These are phyloP conservation scores for Beauveria rudraprayagi DNA, from an alignment of 2,329 filamentous ascomycete species.

Conservation along the genomic window DNA sequence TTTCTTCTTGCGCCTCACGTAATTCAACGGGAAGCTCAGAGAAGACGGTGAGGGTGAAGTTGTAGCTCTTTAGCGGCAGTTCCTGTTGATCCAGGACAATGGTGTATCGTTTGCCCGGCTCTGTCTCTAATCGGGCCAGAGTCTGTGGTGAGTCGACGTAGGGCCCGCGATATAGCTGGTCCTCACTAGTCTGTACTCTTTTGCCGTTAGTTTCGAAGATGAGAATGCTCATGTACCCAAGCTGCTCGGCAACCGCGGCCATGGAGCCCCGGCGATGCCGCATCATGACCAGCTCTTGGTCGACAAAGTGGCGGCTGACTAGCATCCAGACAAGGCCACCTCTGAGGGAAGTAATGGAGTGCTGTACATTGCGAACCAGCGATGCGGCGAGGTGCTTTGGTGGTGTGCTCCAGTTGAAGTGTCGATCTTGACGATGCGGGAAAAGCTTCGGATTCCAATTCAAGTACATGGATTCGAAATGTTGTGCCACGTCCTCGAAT, in stretches of 20 bases:
- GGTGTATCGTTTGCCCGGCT: constrained; percentile 38
- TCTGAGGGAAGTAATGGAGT: constrained; percentile 52
- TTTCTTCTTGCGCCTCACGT: constrained; percentile 50
- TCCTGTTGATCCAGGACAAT: constrained; percentile 72
- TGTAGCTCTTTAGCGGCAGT: constrained; percentile 63
- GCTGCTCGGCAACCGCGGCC: constrained; percentile 41
- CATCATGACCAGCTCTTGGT: constrained; percentile 51
- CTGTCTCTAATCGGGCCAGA: constrained; percentile 56
- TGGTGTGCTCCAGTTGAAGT: constrained; percentile 73
- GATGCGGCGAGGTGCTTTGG: constrained; percentile 43
- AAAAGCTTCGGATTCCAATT: constrained; percentile 95
- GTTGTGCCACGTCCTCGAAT: constrained; percentile 76
- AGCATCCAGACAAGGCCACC: constrained; percentile 72
- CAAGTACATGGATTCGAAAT: constrained; percentile 92
- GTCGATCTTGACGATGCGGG: constrained; percentile 71
- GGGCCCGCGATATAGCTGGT: constrained; percentile 64
- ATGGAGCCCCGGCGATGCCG: constrained; percentile 34
- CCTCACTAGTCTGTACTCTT: constrained; percentile 66
- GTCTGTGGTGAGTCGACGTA: constrained; percentile 93
- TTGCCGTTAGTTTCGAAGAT: constrained; percentile 66
- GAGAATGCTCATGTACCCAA: constrained; percentile 83
- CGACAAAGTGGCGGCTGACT: constrained; percentile 77
- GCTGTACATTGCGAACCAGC: constrained; percentile 61
- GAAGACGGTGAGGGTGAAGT: constrained; percentile 83
- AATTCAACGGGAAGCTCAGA: constrained; percentile 57